Base-by-base conservation (phyloP, 2,329 filamentous ascomycete genomes). In the Basipetospora chlamydospora region DNA sequence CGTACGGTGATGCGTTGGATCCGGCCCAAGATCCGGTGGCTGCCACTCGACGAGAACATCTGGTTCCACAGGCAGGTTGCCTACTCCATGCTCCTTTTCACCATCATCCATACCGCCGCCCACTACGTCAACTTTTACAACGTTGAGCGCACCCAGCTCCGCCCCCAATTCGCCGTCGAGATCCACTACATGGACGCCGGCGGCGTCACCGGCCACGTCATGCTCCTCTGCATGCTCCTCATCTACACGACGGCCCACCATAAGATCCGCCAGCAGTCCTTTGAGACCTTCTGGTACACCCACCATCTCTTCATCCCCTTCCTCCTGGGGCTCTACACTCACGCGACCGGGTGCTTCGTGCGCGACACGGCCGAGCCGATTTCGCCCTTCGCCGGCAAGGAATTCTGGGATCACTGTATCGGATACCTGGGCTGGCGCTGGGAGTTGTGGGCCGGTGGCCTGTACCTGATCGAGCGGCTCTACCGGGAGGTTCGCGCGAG, bases 71-170 rank as follows among this genome's bases (percentile, higher is more conserved):
- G 88, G 44, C 90, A 98, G 57, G 72, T 93, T 26, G 88, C 90
- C 17, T 98, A 98, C 54, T 67, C 85, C 1, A 66, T 96, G 61
- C 67, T 96, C 3, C 53, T 94, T 37, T 98, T 87, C 57, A 82
- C 80, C 18, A 68, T 77, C 34, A 58, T 85, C 21, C 90, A 98
- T 56, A 80, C 78, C 2, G 54, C 68, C 12, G 75, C 75, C 34
- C 90, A 98, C 59, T 98, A 98, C 50, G 84, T 96, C 65, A 98
- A 98, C 64, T 98, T 98, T 62, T 96, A 78, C 69, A 95, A 94
- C 49, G 82, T 98, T 44, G 90, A 98, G 57, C 73, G 76, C 47
- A 73, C 68, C 0, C 85, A 96, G 53, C 72, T 96, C 37, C 78
- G 90, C 35, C 79, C 80, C 3, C 71, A 82, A 33, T 74, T 76